phyloP scores from a whole-genome alignment of 73 alveolate species.

The Diophrys appendiculata region DNA sequence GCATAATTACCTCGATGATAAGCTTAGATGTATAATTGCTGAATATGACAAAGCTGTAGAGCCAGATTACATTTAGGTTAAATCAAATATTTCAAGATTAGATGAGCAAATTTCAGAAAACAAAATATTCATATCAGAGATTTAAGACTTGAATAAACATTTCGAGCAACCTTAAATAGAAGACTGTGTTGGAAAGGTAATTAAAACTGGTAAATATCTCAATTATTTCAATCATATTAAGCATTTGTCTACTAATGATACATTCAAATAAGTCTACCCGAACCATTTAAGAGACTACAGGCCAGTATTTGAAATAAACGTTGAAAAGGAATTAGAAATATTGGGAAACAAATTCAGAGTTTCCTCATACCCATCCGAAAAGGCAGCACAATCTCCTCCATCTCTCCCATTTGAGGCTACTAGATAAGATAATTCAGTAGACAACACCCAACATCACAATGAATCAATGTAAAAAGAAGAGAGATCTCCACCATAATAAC shows the following conservation, averaged over 20 bases:
- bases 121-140: slow-evolving; percentile 47
- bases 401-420: no score
- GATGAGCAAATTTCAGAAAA: slow-evolving; percentile 47
- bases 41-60: slow-evolving; percentile 56
- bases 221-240: slow-evolving; percentile 52
- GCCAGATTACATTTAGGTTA: slow-evolving; percentile 47
- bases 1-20: slow-evolving; percentile 62
- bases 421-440: no score
- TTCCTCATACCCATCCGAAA: neutral
- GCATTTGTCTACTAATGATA: slow-evolving; percentile 31
- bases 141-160: slow-evolving; percentile 18
- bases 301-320: slow-evolving; percentile 55
- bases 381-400: neutral
- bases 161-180: slow-evolving; percentile 16
- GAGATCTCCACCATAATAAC: no score
- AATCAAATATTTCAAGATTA: slow-evolving; percentile 24
- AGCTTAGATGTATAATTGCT: slow-evolving; percentile 34
- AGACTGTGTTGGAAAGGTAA: slow-evolving; percentile 46
- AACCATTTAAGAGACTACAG: slow-evolving; percentile 57
- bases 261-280: slow-evolving; percentile 52
- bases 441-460: no score
- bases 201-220: slow-evolving; percentile 44
- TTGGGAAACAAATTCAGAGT: slow-evolving; percentile 60
- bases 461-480: no score
- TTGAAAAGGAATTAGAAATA: slow-evolving; percentile 57